A percentile compares a stretch with the other conserved stretches of the same genome.
Evolutionary conservation across 2,329 filamentous ascomycete species (phyloP).

Genomic region (Lizonia empirigonia): DNA sequence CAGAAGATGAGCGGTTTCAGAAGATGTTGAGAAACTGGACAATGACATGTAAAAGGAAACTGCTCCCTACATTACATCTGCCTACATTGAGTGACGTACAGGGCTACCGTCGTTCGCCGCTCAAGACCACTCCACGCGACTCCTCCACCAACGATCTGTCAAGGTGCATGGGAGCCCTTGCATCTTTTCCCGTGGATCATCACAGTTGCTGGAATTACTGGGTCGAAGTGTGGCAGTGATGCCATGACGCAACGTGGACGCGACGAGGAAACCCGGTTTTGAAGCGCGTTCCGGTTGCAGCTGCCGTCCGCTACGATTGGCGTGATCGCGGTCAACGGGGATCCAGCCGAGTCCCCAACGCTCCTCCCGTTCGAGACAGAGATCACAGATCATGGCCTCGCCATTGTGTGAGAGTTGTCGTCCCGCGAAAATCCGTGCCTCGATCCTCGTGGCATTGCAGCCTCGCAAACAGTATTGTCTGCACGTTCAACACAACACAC

Average conservation of each 20-base stretch:
- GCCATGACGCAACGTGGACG: slow-evolving; percentile 27
- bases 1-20: no score
- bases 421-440: no score
- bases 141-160: slow-evolving; percentile 18
- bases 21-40: slow-evolving; percentile 14
- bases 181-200: slow-evolving; percentile 22
- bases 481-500: neutral
- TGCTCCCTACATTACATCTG: slow-evolving; percentile 1
- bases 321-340: neutral
- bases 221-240: slow-evolving; percentile 12
- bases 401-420: no score
- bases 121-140: slow-evolving; percentile 6
- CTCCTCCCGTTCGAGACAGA: no score
- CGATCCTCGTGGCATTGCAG: no score
- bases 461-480: no score
- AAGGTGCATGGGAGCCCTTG: slow-evolving; percentile 31
- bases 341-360: no score
- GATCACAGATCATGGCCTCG: no score
- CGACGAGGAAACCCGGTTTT: slow-evolving; percentile 31
- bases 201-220: slow-evolving; percentile 15
- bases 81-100: slow-evolving; percentile 12
- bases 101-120: slow-evolving; percentile 10
- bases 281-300: slow-evolving; percentile 18
- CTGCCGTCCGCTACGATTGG: slow-evolving; percentile 18
- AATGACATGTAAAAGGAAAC: no score